Evolutionary conservation across 1,139 yeast species (phyloP).

Genomic region (Candida sp.): DNA sequence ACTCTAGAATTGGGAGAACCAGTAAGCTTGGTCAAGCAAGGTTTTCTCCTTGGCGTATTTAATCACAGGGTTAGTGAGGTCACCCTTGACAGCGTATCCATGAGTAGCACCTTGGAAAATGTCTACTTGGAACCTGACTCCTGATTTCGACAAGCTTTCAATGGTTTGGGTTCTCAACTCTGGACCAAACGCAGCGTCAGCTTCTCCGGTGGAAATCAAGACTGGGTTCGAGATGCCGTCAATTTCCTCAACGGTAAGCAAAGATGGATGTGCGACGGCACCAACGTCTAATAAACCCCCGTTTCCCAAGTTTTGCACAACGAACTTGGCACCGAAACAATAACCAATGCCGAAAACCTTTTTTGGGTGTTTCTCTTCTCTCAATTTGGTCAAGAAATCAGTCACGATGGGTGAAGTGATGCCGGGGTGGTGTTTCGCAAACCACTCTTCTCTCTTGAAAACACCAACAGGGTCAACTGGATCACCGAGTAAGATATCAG

Average conservation of each 20-base stretch:
- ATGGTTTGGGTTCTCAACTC: slow-evolving; percentile 69
- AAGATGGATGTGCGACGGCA: slow-evolving; percentile 83
- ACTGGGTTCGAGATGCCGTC: slow-evolving; percentile 44
- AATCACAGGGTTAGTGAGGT: slow-evolving; percentile 52
- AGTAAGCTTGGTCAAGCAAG: slow-evolving; percentile 51
- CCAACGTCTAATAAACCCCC: slow-evolving; percentile 57
- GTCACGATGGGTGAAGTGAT: slow-evolving; percentile 42
- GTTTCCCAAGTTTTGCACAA: slow-evolving; percentile 53
- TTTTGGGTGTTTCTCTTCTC: neutral
- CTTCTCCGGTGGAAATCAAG: slow-evolving; percentile 72
- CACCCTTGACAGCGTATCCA: slow-evolving; percentile 83
- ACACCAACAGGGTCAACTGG: slow-evolving; percentile 28
- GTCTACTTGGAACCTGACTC: slow-evolving; percentile 57
- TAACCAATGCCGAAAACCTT: slow-evolving; percentile 66
- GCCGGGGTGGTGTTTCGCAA: slow-evolving; percentile 48
- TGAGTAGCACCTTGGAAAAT: slow-evolving; percentile 66
- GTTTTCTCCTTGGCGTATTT: slow-evolving; percentile 75
- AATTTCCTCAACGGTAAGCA: slow-evolving; percentile 65
- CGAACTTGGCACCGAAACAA: slow-evolving; percentile 83
- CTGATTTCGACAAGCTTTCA: slow-evolving; percentile 42
- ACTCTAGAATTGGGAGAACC: neutral
- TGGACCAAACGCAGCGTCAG: slow-evolving; percentile 60
- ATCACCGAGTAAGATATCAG: slow-evolving; percentile 72
- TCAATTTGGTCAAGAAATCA: slow-evolving; percentile 34
- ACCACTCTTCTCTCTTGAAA: slow-evolving; percentile 52